Evolutionary conservation across 352 stramenopile species (phyloP).

Genomic region (Pythium brachiatum): DNA sequence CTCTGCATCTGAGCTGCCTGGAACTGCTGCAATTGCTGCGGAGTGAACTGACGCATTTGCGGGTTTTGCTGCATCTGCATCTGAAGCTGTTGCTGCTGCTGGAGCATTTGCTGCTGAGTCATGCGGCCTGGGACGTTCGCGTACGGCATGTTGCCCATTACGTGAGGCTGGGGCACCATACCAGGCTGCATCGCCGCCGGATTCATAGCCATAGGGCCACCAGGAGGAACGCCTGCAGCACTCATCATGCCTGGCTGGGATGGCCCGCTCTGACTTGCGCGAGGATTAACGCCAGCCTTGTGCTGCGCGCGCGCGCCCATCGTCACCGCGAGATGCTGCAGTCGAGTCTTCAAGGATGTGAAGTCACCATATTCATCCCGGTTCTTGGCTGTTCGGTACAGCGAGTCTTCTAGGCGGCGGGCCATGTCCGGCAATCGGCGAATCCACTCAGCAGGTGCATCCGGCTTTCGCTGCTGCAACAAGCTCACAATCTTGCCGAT

Average conservation of each 20-base stretch:
- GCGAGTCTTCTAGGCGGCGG: slow-evolving; percentile 95
- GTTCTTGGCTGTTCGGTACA: slow-evolving; percentile 93
- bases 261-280: slow-evolving; percentile 28
- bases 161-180: slow-evolving; percentile 59
- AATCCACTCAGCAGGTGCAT: slow-evolving; percentile 96
- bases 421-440: slow-evolving; percentile 98
- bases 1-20: slow-evolving; percentile 37
- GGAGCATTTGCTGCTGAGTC: slow-evolving; percentile 76
- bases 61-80: slow-evolving; percentile 86
- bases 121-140: slow-evolving; percentile 56
- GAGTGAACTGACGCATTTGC: slow-evolving; percentile 76
- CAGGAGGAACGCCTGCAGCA: slow-evolving; percentile 24
- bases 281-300: slow-evolving; percentile 58
- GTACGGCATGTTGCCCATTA: slow-evolving; percentile 73
- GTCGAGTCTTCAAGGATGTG: slow-evolving; percentile 93
- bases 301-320: slow-evolving; percentile 84
- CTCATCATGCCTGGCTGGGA: slow-evolving; percentile 49
- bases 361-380: slow-evolving; percentile 96
- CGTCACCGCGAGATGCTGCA: slow-evolving; percentile 95
- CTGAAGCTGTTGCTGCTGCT: slow-evolving; percentile 76
- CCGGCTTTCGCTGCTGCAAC: slow-evolving; percentile 95
- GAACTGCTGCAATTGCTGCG: slow-evolving; percentile 79
- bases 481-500: slow-evolving; percentile 95
- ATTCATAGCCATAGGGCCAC: slow-evolving; percentile 36
- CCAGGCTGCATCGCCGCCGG: slow-evolving; percentile 23